These are phyloP conservation scores for Tothia fuscella DNA, from an alignment of 2,329 filamentous ascomycete genomes.

Conservation along the genomic window DNA sequence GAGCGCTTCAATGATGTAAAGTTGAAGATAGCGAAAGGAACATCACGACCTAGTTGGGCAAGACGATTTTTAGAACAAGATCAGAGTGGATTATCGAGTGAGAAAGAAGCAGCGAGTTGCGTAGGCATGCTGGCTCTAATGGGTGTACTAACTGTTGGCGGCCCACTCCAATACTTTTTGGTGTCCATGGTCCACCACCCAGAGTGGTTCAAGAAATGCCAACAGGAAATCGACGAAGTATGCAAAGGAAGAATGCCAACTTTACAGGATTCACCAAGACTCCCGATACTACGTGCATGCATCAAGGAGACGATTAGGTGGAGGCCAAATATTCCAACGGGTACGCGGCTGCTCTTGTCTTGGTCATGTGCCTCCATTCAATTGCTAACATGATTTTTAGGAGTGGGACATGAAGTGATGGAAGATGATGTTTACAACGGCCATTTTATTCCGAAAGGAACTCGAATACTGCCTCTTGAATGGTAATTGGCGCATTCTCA, in stretches of 20 bases:
- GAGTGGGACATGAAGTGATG: constrained; percentile 40
- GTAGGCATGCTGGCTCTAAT: constrained; percentile 26
- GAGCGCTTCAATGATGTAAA: constrained; percentile 28
- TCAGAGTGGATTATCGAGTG: constrained; percentile 22
- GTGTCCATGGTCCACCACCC: constrained; percentile 37
- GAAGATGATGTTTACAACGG: constrained; percentile 42
- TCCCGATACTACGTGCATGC: constrained; percentile 21
- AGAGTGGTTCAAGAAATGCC: constrained; percentile 34
- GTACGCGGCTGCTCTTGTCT: constrained; percentile 18
- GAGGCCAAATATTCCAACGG: constrained; percentile 40
- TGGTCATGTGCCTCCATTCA: not conserved
- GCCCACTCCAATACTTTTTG: constrained; percentile 21
- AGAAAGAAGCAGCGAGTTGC: constrained; percentile 24
- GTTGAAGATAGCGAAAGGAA: constrained; percentile 28
- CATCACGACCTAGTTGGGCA: constrained; percentile 32
- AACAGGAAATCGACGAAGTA: constrained; percentile 33
- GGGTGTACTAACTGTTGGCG: constrained; percentile 23
- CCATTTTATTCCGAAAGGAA: constrained; percentile 40
- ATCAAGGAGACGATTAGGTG: constrained; percentile 26
- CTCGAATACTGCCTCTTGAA: constrained; percentile 17
- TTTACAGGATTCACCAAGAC: constrained; percentile 25
- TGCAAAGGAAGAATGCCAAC: constrained; percentile 30
- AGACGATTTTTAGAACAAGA: constrained; percentile 31
- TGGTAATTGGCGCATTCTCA: constrained; percentile 6
- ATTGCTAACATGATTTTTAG: constrained; percentile 14